Conservation (phyloP, 805 yeast species). For the Sungouiozyma intestinalis region DNA sequence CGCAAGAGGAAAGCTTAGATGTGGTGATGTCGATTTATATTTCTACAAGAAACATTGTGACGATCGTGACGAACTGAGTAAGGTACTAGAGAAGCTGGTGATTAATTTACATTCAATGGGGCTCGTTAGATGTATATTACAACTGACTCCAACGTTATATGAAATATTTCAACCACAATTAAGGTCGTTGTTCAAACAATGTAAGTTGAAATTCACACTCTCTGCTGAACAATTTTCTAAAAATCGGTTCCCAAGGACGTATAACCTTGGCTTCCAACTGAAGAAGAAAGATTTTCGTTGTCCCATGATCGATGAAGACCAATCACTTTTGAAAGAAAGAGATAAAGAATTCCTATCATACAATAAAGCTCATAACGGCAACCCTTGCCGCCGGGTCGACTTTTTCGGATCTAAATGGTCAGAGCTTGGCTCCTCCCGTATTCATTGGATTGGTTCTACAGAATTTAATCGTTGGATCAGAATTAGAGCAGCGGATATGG, state of each 20-base stretch:
- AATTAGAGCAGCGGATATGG: slow-evolving; percentile 17
- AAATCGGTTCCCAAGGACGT: slow-evolving; percentile 9
- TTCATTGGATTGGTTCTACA: slow-evolving; percentile 26
- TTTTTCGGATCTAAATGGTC: slow-evolving; percentile 24
- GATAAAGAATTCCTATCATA: slow-evolving; percentile 15
- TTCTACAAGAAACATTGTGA: slow-evolving; percentile 21
- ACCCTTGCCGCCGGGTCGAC: slow-evolving; percentile 24
- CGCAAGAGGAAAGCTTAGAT: slow-evolving; percentile 14
- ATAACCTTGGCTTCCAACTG: slow-evolving; percentile 16
- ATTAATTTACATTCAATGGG: slow-evolving; percentile 10
- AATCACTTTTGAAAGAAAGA: not conserved
- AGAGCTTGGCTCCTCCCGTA: slow-evolving; percentile 24
- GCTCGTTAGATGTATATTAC: slow-evolving; percentile 21
- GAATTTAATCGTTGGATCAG: slow-evolving; percentile 26
- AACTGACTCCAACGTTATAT: slow-evolving; percentile 9
- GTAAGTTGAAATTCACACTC: slow-evolving; percentile 5
- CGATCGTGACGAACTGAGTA: slow-evolving; percentile 12
- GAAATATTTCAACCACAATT: slow-evolving; percentile 7
- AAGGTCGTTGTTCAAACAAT: slow-evolving; percentile 6
- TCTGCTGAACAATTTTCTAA: not conserved
- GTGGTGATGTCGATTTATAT: slow-evolving; percentile 27
- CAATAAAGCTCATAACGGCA: slow-evolving; percentile 4
- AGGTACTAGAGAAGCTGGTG: slow-evolving; percentile 14
- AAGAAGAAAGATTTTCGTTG: not conserved
- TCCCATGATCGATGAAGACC: not conserved